Evolutionary conservation across 495 filamentous ascomycete genomes (phyloP).

Genomic region (Podospora australis): DNA sequence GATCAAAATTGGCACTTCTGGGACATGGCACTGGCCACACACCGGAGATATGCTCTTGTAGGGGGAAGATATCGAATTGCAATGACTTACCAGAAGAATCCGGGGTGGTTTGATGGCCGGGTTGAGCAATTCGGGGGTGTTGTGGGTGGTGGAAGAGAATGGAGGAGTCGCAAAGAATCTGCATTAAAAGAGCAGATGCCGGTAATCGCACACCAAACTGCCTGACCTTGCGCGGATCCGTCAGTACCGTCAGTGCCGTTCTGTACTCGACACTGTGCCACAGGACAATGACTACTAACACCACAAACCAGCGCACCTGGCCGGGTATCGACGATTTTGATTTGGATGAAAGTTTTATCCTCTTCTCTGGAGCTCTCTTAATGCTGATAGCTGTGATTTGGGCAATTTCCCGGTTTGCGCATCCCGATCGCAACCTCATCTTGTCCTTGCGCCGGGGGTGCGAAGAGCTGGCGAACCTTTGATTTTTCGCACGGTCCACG

Average conservation of each 20-base stretch:
- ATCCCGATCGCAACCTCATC: constrained; percentile 4
- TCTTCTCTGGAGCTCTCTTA: background rate
- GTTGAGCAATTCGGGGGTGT: constrained; percentile 27
- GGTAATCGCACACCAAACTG: constrained; percentile 23
- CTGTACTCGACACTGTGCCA: constrained; percentile 21
- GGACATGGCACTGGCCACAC: constrained; percentile 3
- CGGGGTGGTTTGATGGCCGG: constrained; percentile 22
- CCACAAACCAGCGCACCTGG: background rate
- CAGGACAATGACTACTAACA: constrained; percentile 2
- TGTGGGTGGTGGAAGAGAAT: constrained; percentile 24
- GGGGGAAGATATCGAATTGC: constrained; percentile 7
- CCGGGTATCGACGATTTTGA: background rate
- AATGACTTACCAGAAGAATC: constrained; percentile 21
- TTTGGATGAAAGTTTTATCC: background rate
- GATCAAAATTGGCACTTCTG: constrained; percentile 4
- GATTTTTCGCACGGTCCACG: constrained; percentile 9
- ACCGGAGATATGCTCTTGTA: constrained; percentile 1
- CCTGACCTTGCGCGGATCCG: constrained; percentile 8
- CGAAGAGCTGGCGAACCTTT: background rate
- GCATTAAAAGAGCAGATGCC: constrained; percentile 27
- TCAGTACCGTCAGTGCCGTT: background rate
- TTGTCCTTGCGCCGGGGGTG: background rate
- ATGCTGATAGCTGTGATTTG: background rate
- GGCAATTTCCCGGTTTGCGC: background rate
- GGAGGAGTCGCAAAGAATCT: constrained; percentile 28